Evolutionary conservation across 148 eudicot species (phyloP).

Genomic region (Spergularia marina): DNA sequence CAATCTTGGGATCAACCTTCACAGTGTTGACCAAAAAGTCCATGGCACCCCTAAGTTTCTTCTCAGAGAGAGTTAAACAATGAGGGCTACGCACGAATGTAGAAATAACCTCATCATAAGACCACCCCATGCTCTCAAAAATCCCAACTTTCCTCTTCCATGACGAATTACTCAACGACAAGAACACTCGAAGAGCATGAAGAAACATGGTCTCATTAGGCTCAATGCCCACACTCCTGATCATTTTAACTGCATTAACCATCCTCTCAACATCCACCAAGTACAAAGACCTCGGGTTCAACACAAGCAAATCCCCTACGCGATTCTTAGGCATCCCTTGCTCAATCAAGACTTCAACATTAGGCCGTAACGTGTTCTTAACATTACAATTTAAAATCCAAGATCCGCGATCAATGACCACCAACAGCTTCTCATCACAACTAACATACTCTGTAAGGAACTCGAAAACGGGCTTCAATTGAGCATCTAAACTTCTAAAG

Average conservation of each 20-base stretch:
- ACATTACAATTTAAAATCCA: conserved; percentile 17
- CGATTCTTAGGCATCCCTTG: conserved; percentile 8
- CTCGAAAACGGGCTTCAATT: conserved; percentile 15
- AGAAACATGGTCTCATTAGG: conserved; percentile 14
- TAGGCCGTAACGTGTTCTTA: neutral
- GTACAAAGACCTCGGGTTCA: conserved; percentile 21
- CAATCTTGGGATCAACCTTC: conserved; percentile 6
- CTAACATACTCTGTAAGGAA: neutral
- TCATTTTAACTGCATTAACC: conserved; percentile 11
- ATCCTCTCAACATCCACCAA: neutral
- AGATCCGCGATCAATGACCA: neutral
- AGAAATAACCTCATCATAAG: conserved; percentile 9
- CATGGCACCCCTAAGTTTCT: conserved; percentile 22
- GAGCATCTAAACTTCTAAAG: conserved; percentile 13
- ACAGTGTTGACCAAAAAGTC: conserved; percentile 23
- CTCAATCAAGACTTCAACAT: conserved; percentile 14
- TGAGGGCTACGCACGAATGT: conserved; percentile 7
- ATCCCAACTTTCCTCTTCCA: conserved; percentile 21
- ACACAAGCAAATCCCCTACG: conserved; percentile 13
- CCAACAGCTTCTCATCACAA: neutral
- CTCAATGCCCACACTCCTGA: conserved; percentile 9
- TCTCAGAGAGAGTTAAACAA: conserved; percentile 21
- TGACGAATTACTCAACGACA: conserved; percentile 5
- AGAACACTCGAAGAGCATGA: conserved; percentile 10
- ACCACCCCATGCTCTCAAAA: conserved; percentile 25